phyloP scores from a whole-genome alignment of 176 grass and related monocot genomes.

The Dendrocalamus sinicus region DNA sequence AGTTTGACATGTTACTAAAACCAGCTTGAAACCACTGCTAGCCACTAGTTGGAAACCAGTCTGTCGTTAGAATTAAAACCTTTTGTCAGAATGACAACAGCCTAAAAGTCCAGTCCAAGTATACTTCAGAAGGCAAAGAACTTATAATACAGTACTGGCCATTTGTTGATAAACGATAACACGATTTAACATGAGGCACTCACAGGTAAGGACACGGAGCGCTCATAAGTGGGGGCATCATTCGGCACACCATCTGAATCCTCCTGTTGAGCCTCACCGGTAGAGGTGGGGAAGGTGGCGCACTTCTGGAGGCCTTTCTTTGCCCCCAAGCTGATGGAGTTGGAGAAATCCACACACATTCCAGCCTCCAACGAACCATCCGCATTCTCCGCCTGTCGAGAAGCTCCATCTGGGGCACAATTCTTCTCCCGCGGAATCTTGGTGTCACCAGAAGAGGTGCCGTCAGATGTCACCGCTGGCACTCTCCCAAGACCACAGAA shows the following conservation, averaged over 20 bases:
- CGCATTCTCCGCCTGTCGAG: background rate
- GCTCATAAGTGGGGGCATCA: constrained; percentile 40
- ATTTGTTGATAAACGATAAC: background rate
- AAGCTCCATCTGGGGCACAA: background rate
- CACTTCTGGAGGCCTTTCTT: constrained; percentile 55
- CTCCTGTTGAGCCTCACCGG: constrained; percentile 2
- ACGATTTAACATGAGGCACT: constrained; percentile 22
- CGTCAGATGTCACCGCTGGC: constrained; percentile 5
- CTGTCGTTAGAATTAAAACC: background rate
- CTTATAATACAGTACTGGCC: background rate
- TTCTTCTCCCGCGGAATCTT: background rate
- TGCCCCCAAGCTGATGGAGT: background rate
- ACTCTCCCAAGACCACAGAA: background rate
- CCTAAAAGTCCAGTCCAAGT: background rate
- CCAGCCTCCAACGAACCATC: background rate
- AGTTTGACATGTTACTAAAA: background rate
- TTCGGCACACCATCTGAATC: background rate
- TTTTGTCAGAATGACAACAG: background rate
- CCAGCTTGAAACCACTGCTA: background rate
- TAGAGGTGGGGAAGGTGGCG: constrained; percentile 38
- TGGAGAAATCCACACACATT: background rate
- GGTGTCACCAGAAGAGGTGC: background rate
- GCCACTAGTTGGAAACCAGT: background rate
- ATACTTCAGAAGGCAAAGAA: background rate
- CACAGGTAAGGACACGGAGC: constrained; percentile 57